Evolutionary conservation across 768 basidiomycete species (phyloP).

Genomic region (Tremella fuciformis): DNA sequence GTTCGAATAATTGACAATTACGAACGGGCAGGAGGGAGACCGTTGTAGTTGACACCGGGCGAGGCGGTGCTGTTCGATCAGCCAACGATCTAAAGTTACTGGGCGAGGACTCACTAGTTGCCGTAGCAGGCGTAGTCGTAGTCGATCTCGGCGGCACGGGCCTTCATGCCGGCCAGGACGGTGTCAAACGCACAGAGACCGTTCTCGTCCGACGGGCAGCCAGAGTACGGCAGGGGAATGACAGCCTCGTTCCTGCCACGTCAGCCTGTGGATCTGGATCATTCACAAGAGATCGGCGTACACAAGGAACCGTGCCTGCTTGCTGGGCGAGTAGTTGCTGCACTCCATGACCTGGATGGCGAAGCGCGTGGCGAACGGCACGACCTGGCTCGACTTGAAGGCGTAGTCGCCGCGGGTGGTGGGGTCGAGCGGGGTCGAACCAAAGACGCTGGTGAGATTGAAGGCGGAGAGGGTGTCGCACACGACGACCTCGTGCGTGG

Average conservation of each 20-base stretch:
- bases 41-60: constrained; percentile 33
- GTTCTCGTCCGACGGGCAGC: constrained; percentile 48
- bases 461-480: constrained; percentile 82
- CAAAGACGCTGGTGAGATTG: constrained; percentile 72
- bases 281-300: constrained; percentile 50
- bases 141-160: constrained; percentile 49
- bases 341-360: constrained; percentile 65
- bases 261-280: not conserved
- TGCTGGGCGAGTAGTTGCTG: constrained; percentile 27
- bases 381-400: constrained; percentile 48
- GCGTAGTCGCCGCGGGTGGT: constrained; percentile 62
- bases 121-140: constrained; percentile 56
- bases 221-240: constrained; percentile 47
- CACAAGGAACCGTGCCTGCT: constrained; percentile 53
- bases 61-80: constrained; percentile 18
- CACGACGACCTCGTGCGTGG: constrained; percentile 78
- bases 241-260: constrained; percentile 53
- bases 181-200: constrained; percentile 52
- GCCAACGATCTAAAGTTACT: not conserved
- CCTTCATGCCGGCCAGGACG: constrained; percentile 46
- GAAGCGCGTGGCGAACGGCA: constrained; percentile 54
- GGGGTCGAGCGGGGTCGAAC: constrained; percentile 68
- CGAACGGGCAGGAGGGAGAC: constrained; percentile 25
- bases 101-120: constrained; percentile 59
- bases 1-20: not conserved